These are phyloP conservation scores for Claviceps paspali DNA, from an alignment of 2,329 filamentous ascomycete genomes.

Conservation along the genomic window DNA sequence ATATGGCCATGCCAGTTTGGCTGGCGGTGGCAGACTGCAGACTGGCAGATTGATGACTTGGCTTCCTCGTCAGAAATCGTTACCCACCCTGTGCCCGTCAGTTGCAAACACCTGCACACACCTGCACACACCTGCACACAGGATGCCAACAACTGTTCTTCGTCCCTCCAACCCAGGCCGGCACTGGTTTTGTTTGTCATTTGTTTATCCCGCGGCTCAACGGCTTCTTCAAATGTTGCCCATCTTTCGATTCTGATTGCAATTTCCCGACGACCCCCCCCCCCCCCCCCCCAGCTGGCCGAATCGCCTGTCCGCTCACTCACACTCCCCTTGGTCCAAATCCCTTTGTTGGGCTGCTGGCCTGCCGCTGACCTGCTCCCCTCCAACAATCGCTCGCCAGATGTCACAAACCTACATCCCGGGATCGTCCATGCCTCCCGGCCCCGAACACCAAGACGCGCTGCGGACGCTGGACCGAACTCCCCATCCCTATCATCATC, in stretches of 20 bases:
- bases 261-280: not conserved
- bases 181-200: too few relatives aligned
- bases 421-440: conserved; percentile 17
- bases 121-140: too few relatives aligned
- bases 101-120: too few relatives aligned
- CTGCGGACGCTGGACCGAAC: conserved; percentile 42
- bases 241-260: not conserved
- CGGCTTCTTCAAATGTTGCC: not conserved
- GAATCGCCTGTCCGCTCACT: not conserved
- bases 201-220: not conserved
- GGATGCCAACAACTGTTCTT: too few relatives aligned
- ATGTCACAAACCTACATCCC: conserved; percentile 30
- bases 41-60: too few relatives aligned
- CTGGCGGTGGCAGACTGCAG: too few relatives aligned
- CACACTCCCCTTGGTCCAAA: not conserved
- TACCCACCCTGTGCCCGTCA: too few relatives aligned
- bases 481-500: conserved; percentile 53
- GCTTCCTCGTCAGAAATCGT: too few relatives aligned
- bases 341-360: not conserved
- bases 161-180: too few relatives aligned
- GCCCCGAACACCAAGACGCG: conserved; percentile 20
- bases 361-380: conserved; percentile 7
- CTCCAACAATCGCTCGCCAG: not conserved
- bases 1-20: too few relatives aligned
- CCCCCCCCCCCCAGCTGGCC: not conserved